Evolutionary conservation across 495 filamentous ascomycete genomes (phyloP).

Genomic region (Parathielavia hyrcaniae): DNA sequence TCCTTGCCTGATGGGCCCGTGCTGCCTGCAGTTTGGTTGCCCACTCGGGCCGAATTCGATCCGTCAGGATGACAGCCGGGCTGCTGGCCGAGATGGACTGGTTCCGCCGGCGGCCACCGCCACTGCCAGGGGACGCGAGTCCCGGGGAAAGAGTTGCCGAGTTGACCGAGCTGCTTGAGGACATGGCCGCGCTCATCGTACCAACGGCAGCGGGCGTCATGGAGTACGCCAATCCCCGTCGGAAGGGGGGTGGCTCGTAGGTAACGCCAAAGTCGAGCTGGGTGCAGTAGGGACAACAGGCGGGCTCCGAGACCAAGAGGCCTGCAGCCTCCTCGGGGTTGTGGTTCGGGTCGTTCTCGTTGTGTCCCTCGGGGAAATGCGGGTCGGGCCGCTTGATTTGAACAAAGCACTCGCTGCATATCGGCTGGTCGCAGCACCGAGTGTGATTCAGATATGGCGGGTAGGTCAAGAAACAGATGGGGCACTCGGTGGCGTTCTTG

Average conservation of each 20-base stretch:
- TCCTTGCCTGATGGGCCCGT: slow-evolving; percentile 71
- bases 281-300: slow-evolving; percentile 93
- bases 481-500: slow-evolving; percentile 84
- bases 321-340: slow-evolving; percentile 51
- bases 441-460: slow-evolving; percentile 95
- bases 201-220: slow-evolving; percentile 37
- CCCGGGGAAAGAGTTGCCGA: slow-evolving; percentile 41
- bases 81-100: slow-evolving; percentile 77
- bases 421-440: slow-evolving; percentile 90
- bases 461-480: slow-evolving; percentile 94
- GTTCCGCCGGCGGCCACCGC: slow-evolving; percentile 51
- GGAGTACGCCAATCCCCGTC: slow-evolving; percentile 71
- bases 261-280: slow-evolving; percentile 92
- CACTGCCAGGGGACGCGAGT: slow-evolving; percentile 24
- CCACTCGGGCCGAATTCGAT: slow-evolving; percentile 91
- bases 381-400: slow-evolving; percentile 97
- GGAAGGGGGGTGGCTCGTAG: slow-evolving; percentile 82
- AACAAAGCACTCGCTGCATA: slow-evolving; percentile 98
- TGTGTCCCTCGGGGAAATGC: slow-evolving; percentile 84
- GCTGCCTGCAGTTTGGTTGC: slow-evolving; percentile 80
- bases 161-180: slow-evolving; percentile 51
- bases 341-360: slow-evolving; percentile 40
- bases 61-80: slow-evolving; percentile 81
- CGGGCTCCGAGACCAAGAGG: slow-evolving; percentile 78
- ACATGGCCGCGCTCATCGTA: slow-evolving; percentile 60